Evolutionary conservation across 2,329 filamentous ascomycete species (phyloP).

Genomic region (Clarireedia homoeocarpa): DNA sequence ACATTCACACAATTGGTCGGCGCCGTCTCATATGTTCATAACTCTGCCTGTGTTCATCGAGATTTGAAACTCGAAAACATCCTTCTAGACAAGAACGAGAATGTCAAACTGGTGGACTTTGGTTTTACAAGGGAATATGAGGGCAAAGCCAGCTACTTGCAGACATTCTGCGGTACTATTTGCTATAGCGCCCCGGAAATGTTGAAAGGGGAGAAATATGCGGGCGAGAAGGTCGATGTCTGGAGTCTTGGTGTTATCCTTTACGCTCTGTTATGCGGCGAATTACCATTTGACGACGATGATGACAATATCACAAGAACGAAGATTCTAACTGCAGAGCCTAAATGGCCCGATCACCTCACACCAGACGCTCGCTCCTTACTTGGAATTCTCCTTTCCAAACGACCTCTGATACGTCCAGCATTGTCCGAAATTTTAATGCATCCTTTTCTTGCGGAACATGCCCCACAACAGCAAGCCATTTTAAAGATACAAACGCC

Average conservation of each 20-base stretch:
- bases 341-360: constrained; percentile 74
- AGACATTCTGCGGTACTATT: constrained; percentile 95
- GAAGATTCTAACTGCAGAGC: constrained; percentile 79
- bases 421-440: constrained; percentile 76
- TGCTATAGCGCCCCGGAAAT: constrained; percentile 98
- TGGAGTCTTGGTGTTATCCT: constrained; percentile 86
- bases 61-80: constrained; percentile 97
- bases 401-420: constrained; percentile 78
- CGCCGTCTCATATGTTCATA: constrained; percentile 90
- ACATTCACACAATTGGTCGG: constrained; percentile 95
- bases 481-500: constrained; percentile 78
- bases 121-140: constrained; percentile 97
- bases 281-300: constrained; percentile 93
- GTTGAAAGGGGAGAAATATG: constrained; percentile 97
- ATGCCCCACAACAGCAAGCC: constrained; percentile 80
- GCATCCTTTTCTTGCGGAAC: constrained; percentile 79
- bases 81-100: constrained; percentile 89
- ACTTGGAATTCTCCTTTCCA: constrained; percentile 76
- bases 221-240: constrained; percentile 94
- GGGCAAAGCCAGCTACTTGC: constrained; percentile 85
- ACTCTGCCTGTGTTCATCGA: constrained; percentile 90
- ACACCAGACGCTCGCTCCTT: constrained; percentile 70
- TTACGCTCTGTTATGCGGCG: constrained; percentile 73
- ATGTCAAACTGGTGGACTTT: constrained; percentile 96
- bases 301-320: constrained; percentile 80